Evolutionary conservation across 306 rosid species (phyloP).

Genomic region (Fagus sylvatica): DNA sequence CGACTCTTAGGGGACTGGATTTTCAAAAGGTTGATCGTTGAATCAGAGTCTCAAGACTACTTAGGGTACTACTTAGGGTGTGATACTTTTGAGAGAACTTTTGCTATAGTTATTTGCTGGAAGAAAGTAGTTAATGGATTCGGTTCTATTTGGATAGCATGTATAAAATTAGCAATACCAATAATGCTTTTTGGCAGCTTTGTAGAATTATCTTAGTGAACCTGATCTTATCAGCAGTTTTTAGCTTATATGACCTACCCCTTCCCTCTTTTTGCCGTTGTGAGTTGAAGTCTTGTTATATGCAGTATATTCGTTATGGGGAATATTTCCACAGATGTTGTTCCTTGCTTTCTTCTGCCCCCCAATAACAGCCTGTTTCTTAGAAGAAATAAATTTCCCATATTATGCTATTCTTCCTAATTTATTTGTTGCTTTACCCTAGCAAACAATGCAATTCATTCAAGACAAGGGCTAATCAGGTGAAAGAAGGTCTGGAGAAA

Average conservation of each 20-base stretch:
- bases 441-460: slow-evolving; percentile 78
- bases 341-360: neutral
- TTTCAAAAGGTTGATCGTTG: neutral
- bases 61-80: neutral
- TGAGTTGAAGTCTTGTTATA: neutral
- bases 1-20: neutral
- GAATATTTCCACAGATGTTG: neutral
- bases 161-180: too few species aligned
- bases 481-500: slow-evolving; percentile 60
- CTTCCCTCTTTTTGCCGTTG: neutral
- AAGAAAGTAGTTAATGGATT: too few species aligned
- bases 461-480: slow-evolving; percentile 59
- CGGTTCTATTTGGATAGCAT: too few species aligned
- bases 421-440: slow-evolving; percentile 15
- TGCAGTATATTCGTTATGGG: neutral
- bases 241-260: neutral
- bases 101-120: too few species aligned
- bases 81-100: neutral
- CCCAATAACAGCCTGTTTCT: neutral
- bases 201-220: neutral
- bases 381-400: too few species aligned
- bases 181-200: too few species aligned
- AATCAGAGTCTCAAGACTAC: too few species aligned
- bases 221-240: neutral
- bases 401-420: neutral